phyloP scores from a whole-genome alignment of 106 monocot genomes.

The Dioscorea alata region DNA sequence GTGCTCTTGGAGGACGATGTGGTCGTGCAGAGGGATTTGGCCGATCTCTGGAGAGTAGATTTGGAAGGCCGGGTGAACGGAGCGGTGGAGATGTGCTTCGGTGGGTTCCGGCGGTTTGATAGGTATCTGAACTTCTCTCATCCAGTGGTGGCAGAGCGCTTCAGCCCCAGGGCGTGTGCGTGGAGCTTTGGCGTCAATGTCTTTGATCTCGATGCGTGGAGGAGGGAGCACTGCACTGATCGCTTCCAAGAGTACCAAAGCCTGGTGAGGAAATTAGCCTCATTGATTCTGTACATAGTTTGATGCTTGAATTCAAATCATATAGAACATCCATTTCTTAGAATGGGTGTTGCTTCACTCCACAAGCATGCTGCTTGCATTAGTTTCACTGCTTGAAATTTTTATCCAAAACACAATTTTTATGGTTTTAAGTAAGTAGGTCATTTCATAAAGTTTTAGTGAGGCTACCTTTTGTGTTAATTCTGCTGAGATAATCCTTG shows the following conservation, averaged over 20 bases:
- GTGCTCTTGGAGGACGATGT: constrained; percentile 87
- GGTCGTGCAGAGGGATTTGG: constrained; percentile 85
- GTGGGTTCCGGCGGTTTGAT: constrained; percentile 57
- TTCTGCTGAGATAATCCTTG: no score
- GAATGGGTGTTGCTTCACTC: no score
- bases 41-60: constrained; percentile 56
- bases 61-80: constrained; percentile 84
- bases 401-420: no score
- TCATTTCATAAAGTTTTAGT: no score
- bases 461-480: no score
- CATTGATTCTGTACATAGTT: no score
- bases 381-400: no score
- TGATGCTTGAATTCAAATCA: no score
- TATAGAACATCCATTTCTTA: no score
- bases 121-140: constrained; percentile 80
- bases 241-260: constrained; percentile 64
- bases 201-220: constrained; percentile 92
- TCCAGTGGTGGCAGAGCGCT: constrained; percentile 36
- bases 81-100: constrained; percentile 90
- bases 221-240: constrained; percentile 68
- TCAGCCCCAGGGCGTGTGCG: constrained; percentile 76
- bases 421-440: no score
- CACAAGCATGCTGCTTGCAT: no score
- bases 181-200: constrained; percentile 90
- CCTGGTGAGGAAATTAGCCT: constrained; percentile 38